phyloP scores from a whole-genome alignment of 2,329 filamentous ascomycete genomes.

The Berkeleyomyces rouxiae region DNA sequence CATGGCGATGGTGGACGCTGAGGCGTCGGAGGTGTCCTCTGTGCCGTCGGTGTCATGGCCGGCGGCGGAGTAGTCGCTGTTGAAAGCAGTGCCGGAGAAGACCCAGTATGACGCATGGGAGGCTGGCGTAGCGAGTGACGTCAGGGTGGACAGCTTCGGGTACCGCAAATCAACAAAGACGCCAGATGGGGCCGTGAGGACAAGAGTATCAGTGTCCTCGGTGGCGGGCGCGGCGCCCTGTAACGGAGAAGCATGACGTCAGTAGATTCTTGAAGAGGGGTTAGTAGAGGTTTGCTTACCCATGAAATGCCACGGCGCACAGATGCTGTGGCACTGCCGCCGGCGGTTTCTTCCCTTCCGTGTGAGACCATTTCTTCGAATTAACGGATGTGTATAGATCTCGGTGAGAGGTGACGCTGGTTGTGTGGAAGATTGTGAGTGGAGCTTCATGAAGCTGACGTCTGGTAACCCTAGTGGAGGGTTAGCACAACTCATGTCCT shows the following conservation, averaged over 20 bases:
- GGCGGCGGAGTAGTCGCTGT: not conserved
- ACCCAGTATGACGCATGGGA: conserved; percentile 6
- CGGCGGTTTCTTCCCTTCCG: not conserved
- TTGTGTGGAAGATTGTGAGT: too few species aligned
- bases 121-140: not conserved
- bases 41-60: not conserved
- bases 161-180: conserved; percentile 48
- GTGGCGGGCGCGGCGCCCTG: conserved; percentile 1
- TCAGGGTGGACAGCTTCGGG: not conserved
- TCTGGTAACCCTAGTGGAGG: too few species aligned
- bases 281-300: not conserved
- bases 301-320: conserved; percentile 10
- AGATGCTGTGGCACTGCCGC: conserved; percentile 2
- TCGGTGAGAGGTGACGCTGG: not conserved
- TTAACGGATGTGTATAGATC: not conserved
- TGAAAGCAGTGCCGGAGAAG: not conserved
- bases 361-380: not conserved
- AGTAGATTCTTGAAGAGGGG: not conserved
- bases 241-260: not conserved
- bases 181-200: conserved; percentile 40
- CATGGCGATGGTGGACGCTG: not conserved
- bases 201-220: conserved; percentile 29
- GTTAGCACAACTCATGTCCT: too few species aligned
- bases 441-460: too few species aligned
- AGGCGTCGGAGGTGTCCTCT: not conserved